These are phyloP conservation scores for Jatropha podagrica DNA, from an alignment of 441 rosid genomes.

Conservation along the genomic window DNA sequence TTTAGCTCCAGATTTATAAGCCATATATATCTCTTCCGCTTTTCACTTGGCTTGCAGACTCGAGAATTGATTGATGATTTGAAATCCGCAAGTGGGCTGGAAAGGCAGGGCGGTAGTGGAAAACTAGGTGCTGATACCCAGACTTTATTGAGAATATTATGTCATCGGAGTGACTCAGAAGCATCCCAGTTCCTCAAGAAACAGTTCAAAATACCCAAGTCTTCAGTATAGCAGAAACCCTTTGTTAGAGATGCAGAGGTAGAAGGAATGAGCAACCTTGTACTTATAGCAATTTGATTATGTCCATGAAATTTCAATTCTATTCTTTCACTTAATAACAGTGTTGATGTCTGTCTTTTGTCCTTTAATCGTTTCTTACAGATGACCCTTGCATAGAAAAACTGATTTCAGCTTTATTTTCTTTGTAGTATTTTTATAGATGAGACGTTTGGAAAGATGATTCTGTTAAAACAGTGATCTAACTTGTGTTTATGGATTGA, in stretches of 20 bases:
- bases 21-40: background rate
- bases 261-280: conserved; percentile 1
- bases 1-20: background rate
- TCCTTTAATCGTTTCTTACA: no score
- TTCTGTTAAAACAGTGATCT: background rate
- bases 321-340: background rate
- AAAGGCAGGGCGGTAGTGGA: conserved; percentile 60
- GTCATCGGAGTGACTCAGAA: conserved; percentile 79
- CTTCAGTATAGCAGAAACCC: conserved; percentile 27
- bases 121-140: conserved; percentile 78
- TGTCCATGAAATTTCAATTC: background rate
- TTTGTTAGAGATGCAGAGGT: background rate
- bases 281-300: background rate
- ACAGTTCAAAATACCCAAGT: conserved; percentile 89
- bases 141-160: conserved; percentile 73
- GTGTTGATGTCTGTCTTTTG: no score
- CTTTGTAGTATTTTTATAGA: no score
- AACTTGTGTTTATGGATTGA: background rate
- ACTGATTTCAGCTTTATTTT: background rate
- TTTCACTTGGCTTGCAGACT: conserved; percentile 46
- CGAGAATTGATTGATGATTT: conserved; percentile 81
- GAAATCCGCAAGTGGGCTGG: conserved; percentile 58
- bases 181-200: conserved; percentile 92
- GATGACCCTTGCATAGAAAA: background rate
- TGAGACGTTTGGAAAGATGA: background rate